Percentiles rank a stretch among this genome's conserved stretches.
Conservation (phyloP, 257 asterid genomes). For the Verbascum thapsus region DNA sequence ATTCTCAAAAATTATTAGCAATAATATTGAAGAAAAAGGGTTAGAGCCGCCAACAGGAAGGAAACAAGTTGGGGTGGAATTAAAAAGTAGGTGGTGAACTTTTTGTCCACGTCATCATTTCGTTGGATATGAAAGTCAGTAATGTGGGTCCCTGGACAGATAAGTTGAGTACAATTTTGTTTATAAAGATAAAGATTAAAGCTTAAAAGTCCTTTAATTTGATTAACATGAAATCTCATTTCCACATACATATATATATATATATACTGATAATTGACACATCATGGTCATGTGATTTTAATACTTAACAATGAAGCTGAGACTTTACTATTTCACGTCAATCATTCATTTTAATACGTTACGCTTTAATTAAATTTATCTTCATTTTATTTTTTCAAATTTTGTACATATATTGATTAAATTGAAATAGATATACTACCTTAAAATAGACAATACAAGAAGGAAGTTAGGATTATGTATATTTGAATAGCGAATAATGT, state of each 20-base stretch:
- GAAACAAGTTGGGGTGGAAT: background rate
- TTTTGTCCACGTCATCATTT: slow-evolving; percentile 67
- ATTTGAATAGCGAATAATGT: no score
- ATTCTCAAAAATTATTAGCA: no score
- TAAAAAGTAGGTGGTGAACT: slow-evolving; percentile 60
- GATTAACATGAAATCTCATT: slow-evolving; percentile 30
- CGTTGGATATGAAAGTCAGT: slow-evolving; percentile 18
- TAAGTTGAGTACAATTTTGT: slow-evolving; percentile 48
- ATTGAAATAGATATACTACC: no score
- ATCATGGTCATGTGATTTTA: no score
- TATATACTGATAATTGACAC: no score
- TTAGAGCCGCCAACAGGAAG: no score
- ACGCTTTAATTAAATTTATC: background rate
- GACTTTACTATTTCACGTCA: slow-evolving; percentile 9
- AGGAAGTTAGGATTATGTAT: no score
- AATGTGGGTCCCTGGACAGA: slow-evolving; percentile 39
- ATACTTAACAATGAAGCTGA: slow-evolving; percentile 31
- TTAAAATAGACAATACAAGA: no score
- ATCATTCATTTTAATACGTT: background rate
- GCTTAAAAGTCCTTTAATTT: slow-evolving; percentile 34
- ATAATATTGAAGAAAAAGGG: background rate
- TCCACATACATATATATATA: no score
- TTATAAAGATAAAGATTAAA: slow-evolving; percentile 40
- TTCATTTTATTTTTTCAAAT: no score
- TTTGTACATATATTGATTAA: no score